Percentiles rank a stretch among this genome's conserved stretches.
Conservation (phyloP, 2,329 filamentous ascomycete species). For the Alternaria panax region DNA sequence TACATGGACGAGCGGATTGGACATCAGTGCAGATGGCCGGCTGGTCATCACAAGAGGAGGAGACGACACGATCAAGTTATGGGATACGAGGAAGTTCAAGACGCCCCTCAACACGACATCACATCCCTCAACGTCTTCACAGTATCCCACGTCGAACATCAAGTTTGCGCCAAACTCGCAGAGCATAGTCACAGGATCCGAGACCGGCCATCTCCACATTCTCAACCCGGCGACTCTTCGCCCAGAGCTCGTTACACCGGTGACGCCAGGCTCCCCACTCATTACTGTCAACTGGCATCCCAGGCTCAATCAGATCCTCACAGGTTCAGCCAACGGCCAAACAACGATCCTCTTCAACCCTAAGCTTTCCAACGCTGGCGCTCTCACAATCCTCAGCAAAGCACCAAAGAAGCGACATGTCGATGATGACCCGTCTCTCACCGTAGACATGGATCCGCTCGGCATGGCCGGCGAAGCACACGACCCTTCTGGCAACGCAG, state of each 20-base stretch:
- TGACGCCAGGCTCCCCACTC: slow-evolving; percentile 84
- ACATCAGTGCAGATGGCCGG: slow-evolving; percentile 88
- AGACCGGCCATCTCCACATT: slow-evolving; percentile 86
- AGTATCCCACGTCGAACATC: slow-evolving; percentile 86
- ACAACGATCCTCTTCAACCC: slow-evolving; percentile 92
- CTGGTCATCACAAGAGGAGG: slow-evolving; percentile 91
- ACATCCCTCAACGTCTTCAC: slow-evolving; percentile 81
- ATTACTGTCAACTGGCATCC: slow-evolving; percentile 91
- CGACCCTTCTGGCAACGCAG: slow-evolving; percentile 63
- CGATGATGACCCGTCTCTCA: slow-evolving; percentile 88
- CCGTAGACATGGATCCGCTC: slow-evolving; percentile 73
- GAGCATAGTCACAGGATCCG: slow-evolving; percentile 88
- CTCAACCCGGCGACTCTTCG: slow-evolving; percentile 90
- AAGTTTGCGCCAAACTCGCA: slow-evolving; percentile 84
- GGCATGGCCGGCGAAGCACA: slow-evolving; percentile 86
- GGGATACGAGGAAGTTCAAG: slow-evolving; percentile 97
- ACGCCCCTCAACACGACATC: slow-evolving; percentile 79
- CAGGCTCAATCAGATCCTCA: slow-evolving; percentile 95
- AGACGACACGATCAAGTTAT: slow-evolving; percentile 91
- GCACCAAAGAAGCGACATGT: slow-evolving; percentile 94
- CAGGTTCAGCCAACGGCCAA: slow-evolving; percentile 89
- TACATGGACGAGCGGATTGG: slow-evolving; percentile 91
- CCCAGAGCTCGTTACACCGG: slow-evolving; percentile 82
- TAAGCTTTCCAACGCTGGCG: slow-evolving; percentile 79
- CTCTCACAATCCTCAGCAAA: slow-evolving; percentile 87